Evolutionary conservation across 257 asterid genomes (phyloP).

Genomic region (Solanum commersonii): DNA sequence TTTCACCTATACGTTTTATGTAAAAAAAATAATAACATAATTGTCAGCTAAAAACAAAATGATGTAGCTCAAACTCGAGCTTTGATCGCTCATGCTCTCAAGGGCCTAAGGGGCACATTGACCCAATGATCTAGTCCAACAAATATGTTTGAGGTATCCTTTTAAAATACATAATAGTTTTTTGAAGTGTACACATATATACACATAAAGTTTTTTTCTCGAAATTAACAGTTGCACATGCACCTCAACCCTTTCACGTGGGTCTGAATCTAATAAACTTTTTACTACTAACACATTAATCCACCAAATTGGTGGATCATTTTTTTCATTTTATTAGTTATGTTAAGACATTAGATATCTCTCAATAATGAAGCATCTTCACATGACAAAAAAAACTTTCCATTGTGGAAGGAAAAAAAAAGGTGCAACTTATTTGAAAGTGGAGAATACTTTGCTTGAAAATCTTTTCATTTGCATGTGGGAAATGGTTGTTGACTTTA

Average conservation of each 20-base stretch:
- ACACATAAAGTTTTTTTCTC: neutral
- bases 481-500: slow-evolving; percentile 1
- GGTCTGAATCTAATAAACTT: neutral
- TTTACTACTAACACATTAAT: neutral
- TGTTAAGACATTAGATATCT: neutral
- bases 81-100: neutral
- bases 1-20: neutral
- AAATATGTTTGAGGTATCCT: neutral
- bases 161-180: neutral
- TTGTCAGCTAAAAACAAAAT: too few species aligned
- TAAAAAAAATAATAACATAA: neutral
- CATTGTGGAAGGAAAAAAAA: neutral
- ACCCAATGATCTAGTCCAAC: neutral
- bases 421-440: neutral
- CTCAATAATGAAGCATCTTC: neutral
- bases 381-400: neutral
- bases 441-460: neutral
- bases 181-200: neutral
- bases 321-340: neutral
- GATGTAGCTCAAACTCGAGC: neutral
- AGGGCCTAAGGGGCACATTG: neutral
- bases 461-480: neutral
- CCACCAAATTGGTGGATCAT: neutral
- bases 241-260: neutral
- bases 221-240: neutral